Base-by-base conservation (phyloP, 352 stramenopile genomes). In the Pythium phragmiticola region DNA sequence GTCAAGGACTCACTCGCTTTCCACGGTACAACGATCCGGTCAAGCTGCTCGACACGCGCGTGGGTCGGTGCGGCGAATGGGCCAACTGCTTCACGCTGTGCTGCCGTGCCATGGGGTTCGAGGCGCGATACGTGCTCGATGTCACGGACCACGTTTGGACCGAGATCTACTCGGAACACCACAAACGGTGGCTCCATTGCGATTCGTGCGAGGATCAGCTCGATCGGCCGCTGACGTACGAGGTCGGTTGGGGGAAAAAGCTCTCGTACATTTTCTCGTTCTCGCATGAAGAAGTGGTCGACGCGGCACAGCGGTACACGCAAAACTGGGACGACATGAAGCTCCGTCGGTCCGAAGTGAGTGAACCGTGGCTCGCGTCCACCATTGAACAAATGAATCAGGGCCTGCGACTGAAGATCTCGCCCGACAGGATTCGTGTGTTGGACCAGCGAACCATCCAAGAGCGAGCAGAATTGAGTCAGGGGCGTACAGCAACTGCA, bases 101-200 rank as follows among this genome's bases (percentile, higher is more conserved):
- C 60, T 97, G 88, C 41, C 81, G 87, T 16, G 82, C 93, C 1
- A 85, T 97, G 73, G 90, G 91, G 6, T 96, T 96, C 26, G 90
- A 98, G 60, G 83, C 88, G 30, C 89, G 92, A 12, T 98, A 98
- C 49, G 87, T 98, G 7, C 66, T 97, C 7, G 95, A 98, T 75
- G 88, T 97, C 21, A 98, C 93, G 0, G 95, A 98, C 65, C 95
- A 98, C 63, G 91, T 98, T 8, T 98, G 95, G 95, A 95, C 83
- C 11, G 95, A 98, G 75, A 88, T 98, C 16, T 97, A 91, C 67
- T 90, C 77, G 13, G 64, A 87, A 9, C 69, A 88, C 42, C 75
- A 68, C 48, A 80, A 90, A 59, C 73, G 87, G 53, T 98, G 93
- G 93, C 67, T 98, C n/a, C 94, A 98, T 73, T 95, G 87, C 34